Evolutionary conservation across 1,139 yeast species (phyloP).

Genomic region (Schwanniomyces etchellsii): DNA sequence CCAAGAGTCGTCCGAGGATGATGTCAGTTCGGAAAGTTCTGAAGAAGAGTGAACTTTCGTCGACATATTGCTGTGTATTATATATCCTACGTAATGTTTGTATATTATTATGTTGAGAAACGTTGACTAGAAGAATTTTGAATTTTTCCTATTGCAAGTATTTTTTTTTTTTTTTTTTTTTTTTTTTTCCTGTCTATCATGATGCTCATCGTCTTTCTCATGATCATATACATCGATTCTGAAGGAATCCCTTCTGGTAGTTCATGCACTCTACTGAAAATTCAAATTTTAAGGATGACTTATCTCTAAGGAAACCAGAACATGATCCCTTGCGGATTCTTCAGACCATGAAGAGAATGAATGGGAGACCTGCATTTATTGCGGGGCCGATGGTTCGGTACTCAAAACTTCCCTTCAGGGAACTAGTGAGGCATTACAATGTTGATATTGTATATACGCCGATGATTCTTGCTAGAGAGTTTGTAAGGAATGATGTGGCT

Average conservation of each 20-base stretch:
- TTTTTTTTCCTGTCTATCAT: too few species aligned
- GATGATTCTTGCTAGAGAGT: constrained; percentile 93
- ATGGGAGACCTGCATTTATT: constrained; percentile 56
- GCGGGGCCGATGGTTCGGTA: constrained; percentile 98
- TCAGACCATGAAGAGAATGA: constrained; percentile 26
- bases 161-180: too few species aligned
- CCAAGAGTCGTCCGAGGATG: constrained; percentile 41
- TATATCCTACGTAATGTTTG: too few species aligned
- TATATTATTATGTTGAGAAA: too few species aligned
- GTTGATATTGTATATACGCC: constrained; percentile 90
- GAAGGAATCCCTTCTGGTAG: too few species aligned
- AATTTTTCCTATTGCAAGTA: too few species aligned
- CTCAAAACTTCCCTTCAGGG: constrained; percentile 88
- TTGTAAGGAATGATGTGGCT: constrained; percentile 80
- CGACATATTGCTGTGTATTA: constrained; percentile 6
- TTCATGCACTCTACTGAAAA: too few species aligned
- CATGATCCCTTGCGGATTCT: constrained; percentile 48
- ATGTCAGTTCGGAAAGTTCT: constrained; percentile 52
- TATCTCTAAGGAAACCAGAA: constrained; percentile 1
- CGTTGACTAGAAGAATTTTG: too few species aligned
- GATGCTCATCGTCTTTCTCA: too few species aligned
- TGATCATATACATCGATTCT: too few species aligned
- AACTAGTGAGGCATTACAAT: constrained; percentile 65
- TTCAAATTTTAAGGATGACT: too few species aligned
- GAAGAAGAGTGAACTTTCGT: constrained; percentile 49